These are phyloP conservation scores for Luzula sylvatica DNA, from an alignment of 176 grass and related monocot species.

Conservation along the genomic window DNA sequence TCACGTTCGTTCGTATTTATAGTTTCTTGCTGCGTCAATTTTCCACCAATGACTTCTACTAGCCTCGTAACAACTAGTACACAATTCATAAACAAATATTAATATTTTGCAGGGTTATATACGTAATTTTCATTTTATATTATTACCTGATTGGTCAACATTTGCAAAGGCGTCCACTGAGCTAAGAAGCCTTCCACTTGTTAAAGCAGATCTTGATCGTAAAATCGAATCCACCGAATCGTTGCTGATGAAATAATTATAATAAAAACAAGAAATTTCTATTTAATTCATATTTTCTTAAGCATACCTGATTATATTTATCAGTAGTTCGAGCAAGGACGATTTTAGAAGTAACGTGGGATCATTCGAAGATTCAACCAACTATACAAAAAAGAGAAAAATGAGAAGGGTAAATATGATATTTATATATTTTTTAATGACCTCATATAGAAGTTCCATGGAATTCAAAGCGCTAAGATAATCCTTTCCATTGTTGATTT, in stretches of 20 bases:
- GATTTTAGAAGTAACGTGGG: constrained; percentile 52
- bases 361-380: constrained; percentile 70
- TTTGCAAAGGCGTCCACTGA: constrained; percentile 43
- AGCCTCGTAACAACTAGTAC: constrained; percentile 37
- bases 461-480: constrained; percentile 63
- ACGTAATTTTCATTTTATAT: constrained; percentile 3
- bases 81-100: constrained; percentile 8
- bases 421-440: neutral
- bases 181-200: constrained; percentile 81
- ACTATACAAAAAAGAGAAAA: constrained; percentile 32
- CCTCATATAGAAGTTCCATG: constrained; percentile 88
- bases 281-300: neutral
- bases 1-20: constrained; percentile 65
- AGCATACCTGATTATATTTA: constrained; percentile 63
- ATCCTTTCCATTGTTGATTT: constrained; percentile 78
- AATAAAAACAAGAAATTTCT: neutral
- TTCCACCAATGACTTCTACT: constrained; percentile 49
- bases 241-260: constrained; percentile 33
- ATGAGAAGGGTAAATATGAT: constrained; percentile 2
- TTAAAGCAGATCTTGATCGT: constrained; percentile 66
- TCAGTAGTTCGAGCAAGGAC: constrained; percentile 71
- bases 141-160: constrained; percentile 54
- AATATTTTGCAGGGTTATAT: neutral
- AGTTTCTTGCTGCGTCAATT: constrained; percentile 39
- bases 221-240: constrained; percentile 58